Base-by-base conservation (phyloP, 139 green algal species). In the Diplosphaera chodatii region DNA sequence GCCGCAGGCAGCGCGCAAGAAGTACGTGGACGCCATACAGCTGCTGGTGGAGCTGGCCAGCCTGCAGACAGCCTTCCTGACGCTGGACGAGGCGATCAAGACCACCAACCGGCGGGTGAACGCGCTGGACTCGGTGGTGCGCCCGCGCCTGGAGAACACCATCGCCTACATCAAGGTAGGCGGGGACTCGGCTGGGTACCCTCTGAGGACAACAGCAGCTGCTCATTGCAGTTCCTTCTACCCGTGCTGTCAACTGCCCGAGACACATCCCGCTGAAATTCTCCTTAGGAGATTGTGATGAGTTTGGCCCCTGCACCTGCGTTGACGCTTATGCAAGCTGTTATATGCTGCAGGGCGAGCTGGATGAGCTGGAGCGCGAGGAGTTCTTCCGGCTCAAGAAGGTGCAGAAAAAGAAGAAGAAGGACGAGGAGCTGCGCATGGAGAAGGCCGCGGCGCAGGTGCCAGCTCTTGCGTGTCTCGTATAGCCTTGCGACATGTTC, bases 331-430 rank as follows among this genome's bases (percentile, higher is more conserved):
- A n/a, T n/a, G n/a, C n/a, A n/a, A n/a, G n/a, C n/a, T n/a, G n/a
- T n/a, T n/a, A n/a, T n/a, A n/a, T n/a, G n/a, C n/a, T 59, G 20
- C 83, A 94, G 84, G 88, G 91, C 18, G 96, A 99, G 85, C 88
- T 99, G 55, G 96, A 99, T 72, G 96, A 99, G 87, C 82, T 99
- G 71, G 96, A 99, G 89, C 84, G 96, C 27, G 96, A 99, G 84
- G 96, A 99, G 82, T 99, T 99, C 73, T 99, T 99, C 86, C 80
- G 93, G 21, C 78, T 99, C 68, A 99, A 98, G 41, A 97, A 97
- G 79, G 87, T 97, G 70, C 91, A 96, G 76, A 93, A 92, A 69
- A 96, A 96, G 80, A 94, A 96, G 81, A 80, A 84, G 69, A 77
- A 90, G 59, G 48, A 81, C 22, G 69, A 78, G 34, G 64, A 68